Percentiles rank a stretch among this genome's conserved stretches.
Evolutionary conservation across 148 eudicot species (phyloP).

Genomic region (Amaranthus hypochondriacus): DNA sequence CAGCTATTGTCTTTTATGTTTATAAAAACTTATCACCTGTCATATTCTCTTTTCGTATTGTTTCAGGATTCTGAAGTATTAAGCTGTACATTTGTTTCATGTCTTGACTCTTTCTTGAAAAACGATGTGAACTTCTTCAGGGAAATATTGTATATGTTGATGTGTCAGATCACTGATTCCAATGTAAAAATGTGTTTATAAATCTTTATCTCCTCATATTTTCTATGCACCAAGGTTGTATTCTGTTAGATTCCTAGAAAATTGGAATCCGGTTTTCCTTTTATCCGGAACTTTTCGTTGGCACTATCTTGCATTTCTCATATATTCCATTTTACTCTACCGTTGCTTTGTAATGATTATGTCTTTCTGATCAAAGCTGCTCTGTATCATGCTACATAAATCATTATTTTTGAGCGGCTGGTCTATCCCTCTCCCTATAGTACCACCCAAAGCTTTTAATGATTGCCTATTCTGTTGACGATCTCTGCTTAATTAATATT

Average conservation of each 20-base stretch:
- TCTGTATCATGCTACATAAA: not conserved
- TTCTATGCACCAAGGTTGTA: not conserved
- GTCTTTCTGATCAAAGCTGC: not conserved
- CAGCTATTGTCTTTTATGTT: not conserved
- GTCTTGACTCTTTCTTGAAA: not conserved
- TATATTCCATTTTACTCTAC: not conserved
- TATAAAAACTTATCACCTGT: constrained; percentile 1
- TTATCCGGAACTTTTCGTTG: not conserved
- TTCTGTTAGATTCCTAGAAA: not conserved
- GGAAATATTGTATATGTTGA: not conserved
- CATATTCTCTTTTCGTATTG: not conserved
- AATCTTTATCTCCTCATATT: not conserved
- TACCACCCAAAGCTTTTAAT: not conserved
- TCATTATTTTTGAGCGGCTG: not conserved
- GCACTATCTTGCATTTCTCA: not conserved
- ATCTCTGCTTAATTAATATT: not conserved
- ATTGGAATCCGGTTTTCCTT: not conserved
- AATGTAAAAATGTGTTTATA: constrained; percentile 1
- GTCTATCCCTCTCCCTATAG: not conserved
- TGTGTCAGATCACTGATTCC: not conserved
- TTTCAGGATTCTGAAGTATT: not conserved
- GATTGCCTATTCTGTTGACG: not conserved
- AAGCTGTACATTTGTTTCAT: not conserved
- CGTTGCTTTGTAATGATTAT: not conserved
- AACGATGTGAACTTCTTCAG: too few species aligned